Base-by-base conservation (phyloP, 1,284 basidiomycete genomes). In the Sparassis latifolia region DNA sequence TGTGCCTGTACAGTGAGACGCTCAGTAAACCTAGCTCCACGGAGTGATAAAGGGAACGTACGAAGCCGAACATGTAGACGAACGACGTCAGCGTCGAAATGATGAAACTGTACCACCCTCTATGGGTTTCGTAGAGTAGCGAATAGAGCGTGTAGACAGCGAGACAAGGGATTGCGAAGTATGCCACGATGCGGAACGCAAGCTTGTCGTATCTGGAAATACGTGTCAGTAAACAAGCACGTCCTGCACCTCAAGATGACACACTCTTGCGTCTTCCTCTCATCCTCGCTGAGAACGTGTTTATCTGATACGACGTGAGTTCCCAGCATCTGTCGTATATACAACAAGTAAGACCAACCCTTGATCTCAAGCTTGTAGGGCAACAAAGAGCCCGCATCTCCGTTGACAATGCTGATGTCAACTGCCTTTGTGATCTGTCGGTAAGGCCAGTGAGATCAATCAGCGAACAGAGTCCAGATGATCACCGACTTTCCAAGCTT, bases 201-300 rank as follows among this genome's bases (percentile, higher is more conserved):
- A 93, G 74, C 58, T 80, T 80, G 73, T 95, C 91, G 63, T 85
- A 91, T 71, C 87, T 89, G 58, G 29, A 35, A 20, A 20, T 20
- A 43, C 42, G 41, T 50, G 55, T 49, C 58, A 5, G 42, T 53
- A 47, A 50, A 27, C 39, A 47, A 42, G 32, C 43, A 45, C 7
- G 9, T 2, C 5, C 27, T 2, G 40, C 5, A 10, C 32, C n/a
- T 9, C 10, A 27, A 39, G 12, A 51, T 37, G 27, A 66, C 86
- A 66, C 73, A 95, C 84, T 97, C 93, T 68, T 97, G 93, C n/a
- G 96, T 97, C 72, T 89, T 94, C 75, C 89, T 92, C 72, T 98
- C 96, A 60, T 97, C 94, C 62, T 96, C 93, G 54, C 78, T 88
- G 10, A 97, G 76, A 52, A 92, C 85, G 64, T 97, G 93, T 69